Percentiles rank a stretch among this genome's conserved stretches.
These are phyloP conservation scores for Sedum album DNA, from an alignment of 164 flowering plant genomes.

Conservation along the genomic window DNA sequence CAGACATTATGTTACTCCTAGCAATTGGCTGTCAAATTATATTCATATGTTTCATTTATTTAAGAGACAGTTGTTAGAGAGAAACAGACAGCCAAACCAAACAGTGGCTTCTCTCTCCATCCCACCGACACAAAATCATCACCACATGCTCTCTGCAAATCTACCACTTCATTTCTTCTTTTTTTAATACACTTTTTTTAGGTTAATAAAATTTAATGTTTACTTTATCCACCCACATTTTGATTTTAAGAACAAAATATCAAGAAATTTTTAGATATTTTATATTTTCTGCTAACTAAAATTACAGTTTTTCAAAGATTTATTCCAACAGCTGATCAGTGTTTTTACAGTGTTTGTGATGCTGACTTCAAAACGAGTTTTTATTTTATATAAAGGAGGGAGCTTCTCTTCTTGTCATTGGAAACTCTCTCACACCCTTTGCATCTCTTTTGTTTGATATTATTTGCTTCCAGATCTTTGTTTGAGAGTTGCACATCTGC, in stretches of 20 bases:
- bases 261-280: too few relatives aligned
- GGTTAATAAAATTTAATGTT: too few relatives aligned
- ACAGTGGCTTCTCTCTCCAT: not conserved
- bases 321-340: too few relatives aligned
- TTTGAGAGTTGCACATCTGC: not conserved
- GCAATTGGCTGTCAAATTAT: not conserved
- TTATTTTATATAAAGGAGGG: not conserved
- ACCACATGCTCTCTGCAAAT: not conserved
- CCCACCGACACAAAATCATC: constrained; percentile 1
- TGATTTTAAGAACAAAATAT: not conserved
- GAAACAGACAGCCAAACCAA: not conserved
- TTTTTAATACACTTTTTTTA: too few relatives aligned
- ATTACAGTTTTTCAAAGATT: not conserved
- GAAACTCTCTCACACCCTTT: not conserved
- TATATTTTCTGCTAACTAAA: too few relatives aligned
- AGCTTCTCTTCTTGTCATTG: not conserved
- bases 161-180: not conserved
- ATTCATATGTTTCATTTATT: not conserved
- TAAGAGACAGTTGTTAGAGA: constrained; percentile 2
- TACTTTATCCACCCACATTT: not conserved
- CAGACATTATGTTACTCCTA: not conserved
- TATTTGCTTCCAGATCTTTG: not conserved
- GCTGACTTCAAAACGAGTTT: not conserved
- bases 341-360: not conserved
- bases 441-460: not conserved